Conservation (phyloP, 2,329 filamentous ascomycete genomes). For the Albophoma yamanashiensis region DNA sequence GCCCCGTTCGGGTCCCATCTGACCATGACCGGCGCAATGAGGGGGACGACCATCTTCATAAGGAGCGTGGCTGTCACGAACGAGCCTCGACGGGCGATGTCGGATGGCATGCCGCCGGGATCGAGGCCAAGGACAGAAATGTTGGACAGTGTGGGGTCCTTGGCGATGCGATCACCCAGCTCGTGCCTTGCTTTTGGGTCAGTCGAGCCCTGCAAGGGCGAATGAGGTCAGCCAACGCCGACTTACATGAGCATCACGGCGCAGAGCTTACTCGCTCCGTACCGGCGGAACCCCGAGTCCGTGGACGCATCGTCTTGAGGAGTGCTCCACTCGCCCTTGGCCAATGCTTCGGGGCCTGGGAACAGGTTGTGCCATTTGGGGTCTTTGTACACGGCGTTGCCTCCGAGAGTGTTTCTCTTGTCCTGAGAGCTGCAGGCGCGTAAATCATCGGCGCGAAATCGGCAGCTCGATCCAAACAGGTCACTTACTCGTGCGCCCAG, state of each 20-base stretch:
- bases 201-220: constrained; percentile 1
- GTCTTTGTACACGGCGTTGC: constrained; percentile 11
- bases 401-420: constrained; percentile 12
- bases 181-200: constrained; percentile 16
- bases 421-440: constrained; percentile 13
- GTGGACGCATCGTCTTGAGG: constrained; percentile 15
- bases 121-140: constrained; percentile 26
- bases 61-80: constrained; percentile 11
- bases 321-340: constrained; percentile 22
- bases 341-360: constrained; percentile 17
- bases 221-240: neutral
- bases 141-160: constrained; percentile 20
- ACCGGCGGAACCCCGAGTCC: constrained; percentile 20
- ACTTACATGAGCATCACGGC: constrained; percentile 23
- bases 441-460: neutral
- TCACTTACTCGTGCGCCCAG: constrained; percentile 22
- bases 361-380: constrained; percentile 14
- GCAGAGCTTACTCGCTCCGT: constrained; percentile 28
- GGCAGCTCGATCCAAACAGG: neutral
- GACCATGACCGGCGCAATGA: constrained; percentile 11
- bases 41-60: constrained; percentile 14
- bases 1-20: constrained; percentile 17
- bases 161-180: constrained; percentile 19
- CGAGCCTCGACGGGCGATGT: constrained; percentile 15
- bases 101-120: constrained; percentile 25